Percentiles rank a stretch among this genome's conserved stretches.
Evolutionary conservation across 805 yeast genomes (phyloP).

Genomic region (Yarrowia yakushimensis): DNA sequence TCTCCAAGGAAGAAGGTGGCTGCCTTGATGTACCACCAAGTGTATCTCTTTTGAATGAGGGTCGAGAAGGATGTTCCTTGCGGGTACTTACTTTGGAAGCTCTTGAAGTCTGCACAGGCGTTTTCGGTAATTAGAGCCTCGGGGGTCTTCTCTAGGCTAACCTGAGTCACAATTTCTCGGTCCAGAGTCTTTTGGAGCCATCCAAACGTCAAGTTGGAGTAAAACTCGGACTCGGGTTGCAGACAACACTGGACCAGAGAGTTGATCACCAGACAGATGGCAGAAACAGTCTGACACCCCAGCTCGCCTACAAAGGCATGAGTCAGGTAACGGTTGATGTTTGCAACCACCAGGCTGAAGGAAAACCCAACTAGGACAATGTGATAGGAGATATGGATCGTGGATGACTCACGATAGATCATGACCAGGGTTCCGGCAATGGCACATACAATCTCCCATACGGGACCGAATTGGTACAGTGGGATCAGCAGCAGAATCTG

Average conservation of each 20-base stretch:
- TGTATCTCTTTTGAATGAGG: background rate
- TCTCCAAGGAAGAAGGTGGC: conserved; percentile 44
- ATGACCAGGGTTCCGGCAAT: background rate
- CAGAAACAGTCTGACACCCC: conserved; percentile 13
- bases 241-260: background rate
- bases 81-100: background rate
- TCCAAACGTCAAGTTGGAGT: conserved; percentile 15
- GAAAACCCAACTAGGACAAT: background rate
- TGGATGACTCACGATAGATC: conserved; percentile 1
- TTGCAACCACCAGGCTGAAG: background rate
- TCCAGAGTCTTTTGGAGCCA: conserved; percentile 19
- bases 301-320: background rate
- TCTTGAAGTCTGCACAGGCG: conserved; percentile 1
- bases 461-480: background rate
- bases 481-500: background rate
- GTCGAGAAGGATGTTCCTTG: background rate
- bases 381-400: conserved; percentile 1
- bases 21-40: conserved; percentile 16
- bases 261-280: background rate
- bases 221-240: conserved; percentile 1
- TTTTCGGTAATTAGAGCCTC: background rate
- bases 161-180: conserved; percentile 10
- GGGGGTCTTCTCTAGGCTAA: conserved; percentile 10
- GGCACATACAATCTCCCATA: background rate
- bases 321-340: background rate